Conservation (phyloP, 2,329 filamentous ascomycete genomes). For the Ceratocystis colombiana region DNA sequence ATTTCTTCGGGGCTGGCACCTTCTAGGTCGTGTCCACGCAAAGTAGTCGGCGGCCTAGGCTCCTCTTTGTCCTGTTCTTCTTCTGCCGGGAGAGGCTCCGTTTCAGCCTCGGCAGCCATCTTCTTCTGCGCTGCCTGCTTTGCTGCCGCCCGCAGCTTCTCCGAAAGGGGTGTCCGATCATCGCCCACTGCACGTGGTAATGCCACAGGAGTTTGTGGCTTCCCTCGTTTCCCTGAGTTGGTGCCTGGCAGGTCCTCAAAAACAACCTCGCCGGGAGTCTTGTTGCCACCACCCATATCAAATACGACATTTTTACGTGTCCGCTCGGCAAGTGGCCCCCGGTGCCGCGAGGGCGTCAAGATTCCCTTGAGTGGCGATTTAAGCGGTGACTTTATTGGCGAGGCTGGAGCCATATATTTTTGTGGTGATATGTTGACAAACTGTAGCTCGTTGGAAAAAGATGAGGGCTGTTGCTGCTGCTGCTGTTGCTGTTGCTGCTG, state of each 20-base stretch:
- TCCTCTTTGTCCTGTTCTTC: no score
- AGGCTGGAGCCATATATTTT: conserved; percentile 15
- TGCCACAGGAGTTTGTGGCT: conserved; percentile 9
- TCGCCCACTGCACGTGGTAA: conserved; percentile 4
- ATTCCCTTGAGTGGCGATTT: conserved; percentile 43
- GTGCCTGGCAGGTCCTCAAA: conserved; percentile 44
- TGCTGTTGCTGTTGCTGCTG: background rate
- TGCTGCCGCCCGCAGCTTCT: conserved; percentile 25
- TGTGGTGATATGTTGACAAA: conserved; percentile 19
- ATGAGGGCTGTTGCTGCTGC: background rate
- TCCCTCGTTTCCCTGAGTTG: conserved; percentile 19
- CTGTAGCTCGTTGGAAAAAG: background rate
- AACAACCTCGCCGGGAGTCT: conserved; percentile 36
- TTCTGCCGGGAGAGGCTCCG: conserved; percentile 17
- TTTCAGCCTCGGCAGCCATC: conserved; percentile 18
- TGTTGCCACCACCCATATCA: conserved; percentile 31
- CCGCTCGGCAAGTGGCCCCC: conserved; percentile 30
- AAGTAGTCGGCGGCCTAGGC: background rate
- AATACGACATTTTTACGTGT: conserved; percentile 49
- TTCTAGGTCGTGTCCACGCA: conserved; percentile 10
- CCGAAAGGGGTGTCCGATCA: conserved; percentile 23
- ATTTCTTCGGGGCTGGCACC: conserved; percentile 29
- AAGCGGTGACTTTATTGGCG: conserved; percentile 19
- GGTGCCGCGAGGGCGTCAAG: conserved; percentile 43
- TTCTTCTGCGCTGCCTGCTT: conserved; percentile 27